Evolutionary conservation across 805 yeast genomes (phyloP), one percentile per base, ranked within the genome.

Genomic region (Nakazawaea wyomingensis): DNA sequence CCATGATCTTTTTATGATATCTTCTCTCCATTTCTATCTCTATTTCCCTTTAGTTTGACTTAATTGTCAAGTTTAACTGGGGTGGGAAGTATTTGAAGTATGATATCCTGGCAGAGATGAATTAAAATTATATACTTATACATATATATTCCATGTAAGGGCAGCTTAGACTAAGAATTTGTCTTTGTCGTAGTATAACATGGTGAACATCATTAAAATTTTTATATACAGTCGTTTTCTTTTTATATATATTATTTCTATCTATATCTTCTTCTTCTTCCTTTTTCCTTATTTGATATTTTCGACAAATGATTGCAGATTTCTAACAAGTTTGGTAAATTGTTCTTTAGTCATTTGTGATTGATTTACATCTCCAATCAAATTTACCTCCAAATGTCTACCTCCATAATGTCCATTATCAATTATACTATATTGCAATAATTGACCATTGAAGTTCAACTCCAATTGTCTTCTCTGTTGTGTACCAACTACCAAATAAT

Each of bases 361-460:
- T 11, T 27, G 56, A 32, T 52, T 46, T 45, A 59, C 41, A 46
- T 62, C 56, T 36, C 71, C 63, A 46, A 64, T 61, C 46, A 69
- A 53, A 54, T 64, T 55, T 48, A 69, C 56, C 51, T 70, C 74
- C 16, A 56, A 43, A 33, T 56, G 53, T 32, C 67, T 50, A 1
- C 73, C 74, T 4, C 72, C 72, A 43, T 66, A 56, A 22, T 60
- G 52, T 1, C 74, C 74, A 3, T 73, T 72, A 43, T 70, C 74
- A 5, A 68, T 61, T 7, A 66, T 42, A 46, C 59, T 63, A 37
- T 61, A 57, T 48, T 65, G 69, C 11, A 63, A 59, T 29, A 59
- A 37, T n/a, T 56, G 51, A 29, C 53, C 56, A 13, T 54, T 54
- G 33, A 47, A 56, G 19, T 48, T 37, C 40, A 65, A 56, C 43